These are phyloP conservation scores for Vicia villosa DNA, from an alignment of 306 rosid genomes.

Conservation along the genomic window DNA sequence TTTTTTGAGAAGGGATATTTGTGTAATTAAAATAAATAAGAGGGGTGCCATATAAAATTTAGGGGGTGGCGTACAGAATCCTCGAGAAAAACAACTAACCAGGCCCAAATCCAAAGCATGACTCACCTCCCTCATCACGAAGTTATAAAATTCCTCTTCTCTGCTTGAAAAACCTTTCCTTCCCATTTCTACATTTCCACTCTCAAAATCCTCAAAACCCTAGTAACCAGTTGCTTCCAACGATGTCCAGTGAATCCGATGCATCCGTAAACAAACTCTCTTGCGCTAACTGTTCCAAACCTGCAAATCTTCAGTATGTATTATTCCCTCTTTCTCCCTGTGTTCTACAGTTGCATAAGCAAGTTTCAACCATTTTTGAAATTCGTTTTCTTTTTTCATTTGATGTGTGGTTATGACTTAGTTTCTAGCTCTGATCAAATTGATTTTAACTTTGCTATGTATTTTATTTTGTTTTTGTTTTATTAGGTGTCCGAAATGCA, in stretches of 20 bases:
- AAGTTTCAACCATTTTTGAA: not conserved
- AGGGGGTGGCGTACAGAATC: no score
- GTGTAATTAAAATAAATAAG: no score
- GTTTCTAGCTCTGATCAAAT: constrained; percentile 22
- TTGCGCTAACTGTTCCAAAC: constrained; percentile 73
- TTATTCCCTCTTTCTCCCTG: not conserved
- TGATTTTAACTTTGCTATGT: not conserved
- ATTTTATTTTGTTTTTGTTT: not conserved
- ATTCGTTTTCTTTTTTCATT: not conserved
- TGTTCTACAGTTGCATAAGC: not conserved
- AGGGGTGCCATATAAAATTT: no score
- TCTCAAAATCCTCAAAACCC: constrained; percentile 31
- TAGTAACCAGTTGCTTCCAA: not conserved
- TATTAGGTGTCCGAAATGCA: constrained; percentile 88
- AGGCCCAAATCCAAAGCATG: not conserved
- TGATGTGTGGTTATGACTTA: constrained; percentile 7
- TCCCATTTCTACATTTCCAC: no score
- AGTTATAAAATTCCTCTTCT: constrained; percentile 17
- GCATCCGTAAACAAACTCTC: constrained; percentile 52
- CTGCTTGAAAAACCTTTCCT: not conserved
- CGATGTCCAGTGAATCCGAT: constrained; percentile 68
- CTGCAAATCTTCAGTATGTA: constrained; percentile 85
- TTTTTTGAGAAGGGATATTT: no score
- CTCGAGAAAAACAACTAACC: not conserved
- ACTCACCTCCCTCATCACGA: not conserved